phyloP scores from a whole-genome alignment of 2,329 filamentous ascomycete genomes.

The Fusarium tupiense region DNA sequence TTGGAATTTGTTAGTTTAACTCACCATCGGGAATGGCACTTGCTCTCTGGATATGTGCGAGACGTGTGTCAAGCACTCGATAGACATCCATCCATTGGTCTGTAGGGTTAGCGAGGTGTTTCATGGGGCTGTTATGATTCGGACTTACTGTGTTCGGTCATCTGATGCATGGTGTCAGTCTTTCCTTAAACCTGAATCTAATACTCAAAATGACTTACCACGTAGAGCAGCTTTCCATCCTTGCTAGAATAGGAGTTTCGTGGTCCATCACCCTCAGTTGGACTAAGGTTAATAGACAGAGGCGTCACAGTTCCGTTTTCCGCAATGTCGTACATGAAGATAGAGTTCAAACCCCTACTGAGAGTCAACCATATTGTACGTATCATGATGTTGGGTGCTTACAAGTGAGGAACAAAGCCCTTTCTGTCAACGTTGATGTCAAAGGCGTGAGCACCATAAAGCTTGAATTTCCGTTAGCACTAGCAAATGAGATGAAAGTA shows the following conservation, averaged over 20 bases:
- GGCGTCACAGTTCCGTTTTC: not conserved
- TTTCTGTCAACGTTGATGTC: conserved; percentile 2
- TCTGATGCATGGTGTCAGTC: not conserved
- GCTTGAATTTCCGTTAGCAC: not conserved
- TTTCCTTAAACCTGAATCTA: accelerated
- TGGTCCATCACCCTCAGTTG: not conserved
- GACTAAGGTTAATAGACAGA: not conserved
- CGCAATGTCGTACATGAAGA: conserved; percentile 10
- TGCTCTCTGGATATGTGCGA: not conserved
- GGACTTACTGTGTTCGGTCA: conserved; percentile 3
- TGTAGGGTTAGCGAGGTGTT: not conserved
- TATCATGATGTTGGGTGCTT: not conserved
- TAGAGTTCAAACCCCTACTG: not conserved
- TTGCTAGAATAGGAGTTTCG: conserved; percentile 2
- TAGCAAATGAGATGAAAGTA: not conserved
- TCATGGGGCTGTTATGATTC: not conserved
- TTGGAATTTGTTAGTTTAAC: no score
- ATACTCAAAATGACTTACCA: not conserved
- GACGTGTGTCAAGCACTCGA: not conserved
- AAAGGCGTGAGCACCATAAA: conserved; percentile 2
- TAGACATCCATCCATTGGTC: conserved; percentile 7
- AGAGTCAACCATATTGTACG: accelerated
- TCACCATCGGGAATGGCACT: not conserved
- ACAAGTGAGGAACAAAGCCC: conserved; percentile 4
- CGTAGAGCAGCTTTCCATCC: conserved; percentile 2